Base-by-base conservation (phyloP, 1,139 yeast genomes). In the Geotrichum candidum region DNA sequence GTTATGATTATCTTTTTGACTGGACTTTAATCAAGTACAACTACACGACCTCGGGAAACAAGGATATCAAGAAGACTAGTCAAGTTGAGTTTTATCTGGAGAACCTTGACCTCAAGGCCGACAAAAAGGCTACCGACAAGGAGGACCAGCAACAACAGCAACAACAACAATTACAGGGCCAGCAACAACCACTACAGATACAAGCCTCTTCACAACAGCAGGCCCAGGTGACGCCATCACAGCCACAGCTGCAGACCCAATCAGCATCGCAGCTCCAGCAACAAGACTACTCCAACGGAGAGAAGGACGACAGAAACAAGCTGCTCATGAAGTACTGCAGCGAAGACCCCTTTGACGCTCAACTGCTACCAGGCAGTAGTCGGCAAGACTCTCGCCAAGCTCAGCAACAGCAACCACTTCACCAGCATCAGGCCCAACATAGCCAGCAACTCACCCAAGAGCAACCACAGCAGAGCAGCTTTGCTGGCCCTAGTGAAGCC, bases 1-100 rank as follows among this genome's bases (percentile, higher is more conserved):
- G 89, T 69, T 94, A 92, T 75, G 99, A 94, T 76, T 94, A 91
- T 76, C 86, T 94, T 29, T 94, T 91, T 77, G 99, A 94, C 76
- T 94, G 99, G 99, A 92, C 98, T 45, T 84, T 92, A 72, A 87
- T 89, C 78, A 86, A 90, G 78, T 87, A 87, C 77, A 84, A 87
- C 31, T 52, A 58, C 33, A 27, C 63, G 54, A 57, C 51, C 61
- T 18, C 50, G 62, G 64, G 48, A 62, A 61, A 7, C 54, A 59
- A 9, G 52, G 61, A 53, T 22, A 48, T 50, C 51, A 53, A 38
- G 31, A 41, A 41, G 48, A 41, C 48, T 6, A 41, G 48, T 41
- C 48, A 41, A 23, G 48, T 41, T 41, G 48, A 41, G 48, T 41
- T 41, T 41, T 25, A 54, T 10, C 52, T 48, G 4, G 61, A 59